Percentiles rank a stretch among this genome's conserved stretches.
phyloP scores from a whole-genome alignment of 768 basidiomycete genomes.

The Suillus plorans region DNA sequence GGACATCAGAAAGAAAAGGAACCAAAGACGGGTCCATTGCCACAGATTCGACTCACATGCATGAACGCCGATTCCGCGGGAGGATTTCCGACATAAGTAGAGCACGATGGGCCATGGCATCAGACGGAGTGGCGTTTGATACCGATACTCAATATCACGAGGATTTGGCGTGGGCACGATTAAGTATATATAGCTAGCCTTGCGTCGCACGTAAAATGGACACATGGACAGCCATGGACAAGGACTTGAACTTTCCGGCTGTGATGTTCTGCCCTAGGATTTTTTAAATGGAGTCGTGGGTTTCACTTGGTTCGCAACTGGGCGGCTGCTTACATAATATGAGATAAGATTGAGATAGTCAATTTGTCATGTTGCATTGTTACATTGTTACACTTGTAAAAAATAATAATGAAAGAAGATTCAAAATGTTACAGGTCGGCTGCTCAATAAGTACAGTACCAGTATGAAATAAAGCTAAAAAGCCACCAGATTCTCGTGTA shows the following conservation, averaged over 20 bases:
- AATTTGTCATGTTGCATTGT: too few relatives aligned
- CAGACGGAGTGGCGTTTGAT: background rate
- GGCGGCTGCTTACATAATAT: too few relatives aligned
- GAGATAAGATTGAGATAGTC: too few relatives aligned
- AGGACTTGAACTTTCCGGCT: background rate
- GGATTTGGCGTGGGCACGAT: background rate
- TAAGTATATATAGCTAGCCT: background rate
- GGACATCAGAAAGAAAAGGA: too few relatives aligned
- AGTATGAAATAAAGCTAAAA: too few relatives aligned
- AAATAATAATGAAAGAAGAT: too few relatives aligned
- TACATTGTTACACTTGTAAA: too few relatives aligned
- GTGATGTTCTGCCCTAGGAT: background rate
- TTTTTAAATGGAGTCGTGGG: background rate
- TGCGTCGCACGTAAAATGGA: background rate
- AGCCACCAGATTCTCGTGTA: background rate
- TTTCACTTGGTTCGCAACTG: background rate
- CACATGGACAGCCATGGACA: background rate
- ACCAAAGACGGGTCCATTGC: too few relatives aligned
- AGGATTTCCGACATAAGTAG: too few relatives aligned
- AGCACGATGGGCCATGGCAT: too few relatives aligned
- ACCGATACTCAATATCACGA: background rate
- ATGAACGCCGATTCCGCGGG: too few relatives aligned
- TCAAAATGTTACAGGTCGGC: background rate
- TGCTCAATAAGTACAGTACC: background rate
- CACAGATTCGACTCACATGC: too few relatives aligned